phyloP scores from a whole-genome alignment of 768 basidiomycete species.

The Candolleomyces aberdarensis region DNA sequence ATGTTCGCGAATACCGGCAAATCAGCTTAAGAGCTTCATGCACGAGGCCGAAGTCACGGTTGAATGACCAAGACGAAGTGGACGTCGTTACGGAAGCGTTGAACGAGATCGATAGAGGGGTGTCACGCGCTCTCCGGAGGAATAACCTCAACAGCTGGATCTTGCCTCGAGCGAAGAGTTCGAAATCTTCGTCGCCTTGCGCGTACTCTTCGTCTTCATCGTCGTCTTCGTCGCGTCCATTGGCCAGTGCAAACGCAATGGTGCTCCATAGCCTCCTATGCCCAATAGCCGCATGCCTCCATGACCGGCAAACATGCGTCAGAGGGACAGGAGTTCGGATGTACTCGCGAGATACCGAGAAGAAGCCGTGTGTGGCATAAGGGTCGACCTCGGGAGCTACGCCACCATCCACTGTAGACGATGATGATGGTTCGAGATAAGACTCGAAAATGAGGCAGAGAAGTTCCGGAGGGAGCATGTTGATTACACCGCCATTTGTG shows the following conservation, averaged over 20 bases:
- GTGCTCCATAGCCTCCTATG: slow-evolving; percentile 6
- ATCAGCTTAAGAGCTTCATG: not conserved
- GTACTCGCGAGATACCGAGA: not conserved
- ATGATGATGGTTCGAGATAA: not conserved
- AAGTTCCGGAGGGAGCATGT: not conserved
- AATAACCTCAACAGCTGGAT: not conserved
- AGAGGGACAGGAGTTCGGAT: slow-evolving; percentile 4
- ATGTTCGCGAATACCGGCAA: not conserved
- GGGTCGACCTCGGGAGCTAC: too few relatives aligned
- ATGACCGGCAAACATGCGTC: slow-evolving; percentile 6
- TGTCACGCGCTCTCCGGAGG: not conserved
- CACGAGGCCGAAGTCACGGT: not conserved
- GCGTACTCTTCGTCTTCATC: not conserved
- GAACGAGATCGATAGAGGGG: not conserved
- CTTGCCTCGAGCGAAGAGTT: not conserved
- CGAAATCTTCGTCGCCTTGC: not conserved
- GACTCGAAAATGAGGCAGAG: slow-evolving; percentile 6
- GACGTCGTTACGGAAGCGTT: not conserved
- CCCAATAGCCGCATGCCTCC: slow-evolving; percentile 2
- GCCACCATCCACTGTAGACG: not conserved
- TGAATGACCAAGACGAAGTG: too few relatives aligned
- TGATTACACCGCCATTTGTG: too few relatives aligned
- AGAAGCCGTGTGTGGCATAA: not conserved
- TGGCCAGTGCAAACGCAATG: slow-evolving; percentile 1
- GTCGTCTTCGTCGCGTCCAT: not conserved